Conservation (phyloP, 1,284 basidiomycete species). For the Abortiporus biennis region DNA sequence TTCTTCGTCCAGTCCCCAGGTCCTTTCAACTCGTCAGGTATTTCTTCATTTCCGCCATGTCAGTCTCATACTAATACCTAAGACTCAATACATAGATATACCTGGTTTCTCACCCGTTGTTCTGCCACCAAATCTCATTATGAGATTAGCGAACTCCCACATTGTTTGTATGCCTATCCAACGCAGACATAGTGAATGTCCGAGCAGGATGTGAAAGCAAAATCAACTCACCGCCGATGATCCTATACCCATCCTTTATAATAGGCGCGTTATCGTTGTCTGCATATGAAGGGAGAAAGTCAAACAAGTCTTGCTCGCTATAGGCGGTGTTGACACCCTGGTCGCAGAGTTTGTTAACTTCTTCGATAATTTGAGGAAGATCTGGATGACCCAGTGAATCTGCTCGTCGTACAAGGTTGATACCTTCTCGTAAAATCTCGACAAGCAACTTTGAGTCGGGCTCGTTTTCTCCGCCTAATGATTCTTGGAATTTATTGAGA, state of each 20-base stretch:
- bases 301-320: constrained; percentile 14
- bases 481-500: too few relatives aligned
- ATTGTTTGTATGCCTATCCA: neutral
- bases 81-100: neutral
- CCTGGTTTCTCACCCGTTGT: neutral
- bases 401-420: constrained; percentile 16
- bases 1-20: constrained; percentile 10
- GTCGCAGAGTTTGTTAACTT: constrained; percentile 22
- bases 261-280: constrained; percentile 22
- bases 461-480: too few relatives aligned
- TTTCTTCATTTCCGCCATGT: neutral
- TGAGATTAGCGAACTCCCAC: neutral
- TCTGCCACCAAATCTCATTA: neutral
- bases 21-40: neutral
- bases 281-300: constrained; percentile 28
- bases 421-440: constrained; percentile 3
- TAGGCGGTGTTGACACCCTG: constrained; percentile 17
- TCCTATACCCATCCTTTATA: constrained; percentile 14
- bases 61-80: neutral
- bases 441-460: too few relatives aligned
- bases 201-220: neutral
- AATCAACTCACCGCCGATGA: neutral
- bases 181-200: neutral
- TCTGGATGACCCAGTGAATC: constrained; percentile 10
- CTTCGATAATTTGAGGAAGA: constrained; percentile 24